Evolutionary conservation across 331 rosid species (phyloP), one percentile per base, ranked within the genome.

Genomic region (Malus hybrid): DNA sequence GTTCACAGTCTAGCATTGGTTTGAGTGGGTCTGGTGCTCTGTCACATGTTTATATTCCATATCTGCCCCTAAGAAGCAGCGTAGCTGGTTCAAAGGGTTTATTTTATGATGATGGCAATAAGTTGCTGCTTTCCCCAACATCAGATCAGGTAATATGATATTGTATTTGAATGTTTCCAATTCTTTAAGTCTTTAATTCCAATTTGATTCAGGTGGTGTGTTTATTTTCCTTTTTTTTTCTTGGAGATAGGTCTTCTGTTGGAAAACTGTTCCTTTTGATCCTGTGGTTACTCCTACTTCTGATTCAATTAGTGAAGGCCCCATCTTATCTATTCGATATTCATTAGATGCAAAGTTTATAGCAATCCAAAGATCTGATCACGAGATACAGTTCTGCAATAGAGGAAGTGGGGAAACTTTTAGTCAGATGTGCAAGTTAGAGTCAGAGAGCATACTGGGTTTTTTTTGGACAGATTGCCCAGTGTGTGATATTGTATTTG

Each of bases 401-500:
- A 95, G 91, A 89, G 98, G 90, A 74, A 89, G 86, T 56, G 96
- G 96, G 65, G 93, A 86, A 67, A 82, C 86, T 67, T 95, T 90
- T 86, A 90, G 77, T 82, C 92, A 89, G 79, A 90, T 79, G 16
- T 95, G 97, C 88, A 82, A 76, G 79, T 76, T 83, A 72, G 99
- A 95, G 82, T 85, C 96, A 7, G 99, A 90, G 87, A 89, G 90
- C 79, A 83, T 95, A 69, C 86, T 95, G 83, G 99, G 99, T 18
- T 92, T 90, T 75, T 95, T 95, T 82, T 95, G 99, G 99, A 92
- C 99, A 11, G 99, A 92, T 76, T 86, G 96, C 71, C 92, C 92
- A 50, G 73, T 81, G 74, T 90, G 96, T 81, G 88, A 92, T 85
- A 81, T 95, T 70, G 96, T 95, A 77, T 63, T 95, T 82, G 92